Conservation (phyloP, 1,284 basidiomycete species). For the Neolentinus lepideus region DNA sequence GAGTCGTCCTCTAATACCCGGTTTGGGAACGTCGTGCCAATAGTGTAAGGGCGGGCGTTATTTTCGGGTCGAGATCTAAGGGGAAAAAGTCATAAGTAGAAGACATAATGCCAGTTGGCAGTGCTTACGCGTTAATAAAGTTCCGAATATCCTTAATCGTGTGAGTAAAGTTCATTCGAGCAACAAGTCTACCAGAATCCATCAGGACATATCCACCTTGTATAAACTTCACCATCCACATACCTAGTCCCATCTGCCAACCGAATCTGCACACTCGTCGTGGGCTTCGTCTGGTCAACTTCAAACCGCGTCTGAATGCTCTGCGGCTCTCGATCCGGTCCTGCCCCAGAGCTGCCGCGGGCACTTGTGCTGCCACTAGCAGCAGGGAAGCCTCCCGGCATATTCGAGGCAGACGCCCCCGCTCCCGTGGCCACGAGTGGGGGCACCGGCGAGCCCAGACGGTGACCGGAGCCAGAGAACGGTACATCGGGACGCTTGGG, state of each 20-base stretch:
- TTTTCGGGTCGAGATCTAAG: slow-evolving; percentile 73
- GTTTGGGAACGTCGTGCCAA: slow-evolving; percentile 84
- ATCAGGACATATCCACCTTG: not conserved
- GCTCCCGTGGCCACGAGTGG: slow-evolving; percentile 15
- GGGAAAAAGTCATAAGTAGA: slow-evolving; percentile 1
- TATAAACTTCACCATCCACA: slow-evolving; percentile 12
- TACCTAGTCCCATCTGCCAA: slow-evolving; percentile 88
- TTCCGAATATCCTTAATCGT: slow-evolving; percentile 83
- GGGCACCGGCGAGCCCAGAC: slow-evolving; percentile 71
- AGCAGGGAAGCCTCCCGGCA: slow-evolving; percentile 55
- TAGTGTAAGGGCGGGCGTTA: slow-evolving; percentile 57
- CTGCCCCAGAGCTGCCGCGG: slow-evolving; percentile 12
- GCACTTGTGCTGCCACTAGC: slow-evolving; percentile 7
- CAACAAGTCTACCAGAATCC: slow-evolving; percentile 56
- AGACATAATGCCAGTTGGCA: not conserved
- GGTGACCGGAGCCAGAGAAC: slow-evolving; percentile 77
- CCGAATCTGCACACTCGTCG: slow-evolving; percentile 88
- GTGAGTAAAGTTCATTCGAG: slow-evolving; percentile 87
- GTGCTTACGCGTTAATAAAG: slow-evolving; percentile 85
- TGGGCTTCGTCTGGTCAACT: slow-evolving; percentile 77
- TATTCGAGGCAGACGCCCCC: slow-evolving; percentile 24
- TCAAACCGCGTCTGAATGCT: slow-evolving; percentile 58
- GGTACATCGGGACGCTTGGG: slow-evolving; percentile 33
- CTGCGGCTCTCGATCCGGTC: slow-evolving; percentile 25
- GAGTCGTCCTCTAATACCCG: slow-evolving; percentile 61